Base-by-base conservation (phyloP, 495 filamentous ascomycete species). In the Aspergillus egyptiacus region DNA sequence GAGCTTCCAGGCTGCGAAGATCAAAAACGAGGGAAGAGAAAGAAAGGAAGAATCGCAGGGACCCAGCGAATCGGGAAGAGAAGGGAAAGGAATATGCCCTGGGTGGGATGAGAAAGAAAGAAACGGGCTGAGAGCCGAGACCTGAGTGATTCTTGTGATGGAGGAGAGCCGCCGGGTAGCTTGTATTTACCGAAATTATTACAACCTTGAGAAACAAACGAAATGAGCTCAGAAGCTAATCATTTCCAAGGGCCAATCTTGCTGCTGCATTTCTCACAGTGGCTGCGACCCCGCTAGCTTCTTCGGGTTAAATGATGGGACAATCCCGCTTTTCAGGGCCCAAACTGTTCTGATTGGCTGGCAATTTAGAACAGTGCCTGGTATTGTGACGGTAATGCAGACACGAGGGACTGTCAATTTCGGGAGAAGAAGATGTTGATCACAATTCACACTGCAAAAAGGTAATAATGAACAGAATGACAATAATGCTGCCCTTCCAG, bases 1-100 rank as follows among this genome's bases (percentile, higher is more conserved):
- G 55, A 64, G 55, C 59, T 61, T 53, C 62, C 51, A 62, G 58
- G 55, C 53, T 48, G 49, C 51, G 46, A 32, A 48, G 25, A 23
- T 31, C 31, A 50, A 46, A 47, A 40, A 34, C 32, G 27, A 48
- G 30, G 17, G 44, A 51, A 46, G n/a, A 39, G 27, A 23, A 51
- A 31, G 46, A 40, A 39, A 22, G 34, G 27, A 45, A 42, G 44
- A 50, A 3, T 22, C 30, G 37, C 30, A 48, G 35, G 23, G 20
- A 32, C 22, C 28, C 42, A 27, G 37, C 33, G 19, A 37, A 41
- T 23, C 15, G 34, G 39, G 27, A 32, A 17, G 32, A 32, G 36
- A 34, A 35, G 22, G 13, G 41, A 38, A 31, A 35, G 27, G 6
- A 22, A 15, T 18, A 38, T 5, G 25, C 25, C 10, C 13, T 3